phyloP scores from a whole-genome alignment of 1,139 yeast genomes.

The Pichia sp. region DNA sequence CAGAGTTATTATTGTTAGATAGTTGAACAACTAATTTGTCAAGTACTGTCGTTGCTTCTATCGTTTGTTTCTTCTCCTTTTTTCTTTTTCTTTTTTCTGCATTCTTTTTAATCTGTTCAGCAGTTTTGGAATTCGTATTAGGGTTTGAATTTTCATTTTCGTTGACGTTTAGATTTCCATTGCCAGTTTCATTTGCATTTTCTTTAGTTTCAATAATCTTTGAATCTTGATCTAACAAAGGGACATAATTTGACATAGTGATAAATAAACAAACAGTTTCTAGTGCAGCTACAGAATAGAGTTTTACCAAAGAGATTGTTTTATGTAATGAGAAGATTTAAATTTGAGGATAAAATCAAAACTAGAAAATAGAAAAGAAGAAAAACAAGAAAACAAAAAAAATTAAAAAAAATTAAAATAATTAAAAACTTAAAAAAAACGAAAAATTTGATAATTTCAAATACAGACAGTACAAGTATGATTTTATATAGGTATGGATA shows the following conservation, averaged over 20 bases:
- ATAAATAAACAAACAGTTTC: neutral
- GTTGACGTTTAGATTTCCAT: neutral
- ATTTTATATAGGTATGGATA: too few relatives aligned
- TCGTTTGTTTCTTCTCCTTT: neutral
- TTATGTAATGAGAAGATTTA: too few relatives aligned
- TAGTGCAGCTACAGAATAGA: neutral
- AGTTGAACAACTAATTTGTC: neutral
- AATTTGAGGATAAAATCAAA: neutral
- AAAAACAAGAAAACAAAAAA: too few relatives aligned
- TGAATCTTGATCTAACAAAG: neutral
- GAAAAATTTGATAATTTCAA: too few relatives aligned
- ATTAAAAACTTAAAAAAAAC: too few relatives aligned
- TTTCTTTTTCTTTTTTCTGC: neutral
- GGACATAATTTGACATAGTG: neutral
- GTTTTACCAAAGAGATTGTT: too few relatives aligned
- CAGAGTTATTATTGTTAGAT: neutral
- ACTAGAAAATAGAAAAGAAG: neutral
- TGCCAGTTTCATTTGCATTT: too few relatives aligned
- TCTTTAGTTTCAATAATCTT: neutral
- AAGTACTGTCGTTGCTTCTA: too few relatives aligned
- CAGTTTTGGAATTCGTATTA: neutral
- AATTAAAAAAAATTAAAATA: too few relatives aligned
- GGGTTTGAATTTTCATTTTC: neutral
- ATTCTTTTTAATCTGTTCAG: neutral
- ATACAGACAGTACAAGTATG: too few relatives aligned